These are phyloP conservation scores for Cairneyella variabilis DNA, from an alignment of 495 filamentous ascomycete genomes.

Conservation along the genomic window DNA sequence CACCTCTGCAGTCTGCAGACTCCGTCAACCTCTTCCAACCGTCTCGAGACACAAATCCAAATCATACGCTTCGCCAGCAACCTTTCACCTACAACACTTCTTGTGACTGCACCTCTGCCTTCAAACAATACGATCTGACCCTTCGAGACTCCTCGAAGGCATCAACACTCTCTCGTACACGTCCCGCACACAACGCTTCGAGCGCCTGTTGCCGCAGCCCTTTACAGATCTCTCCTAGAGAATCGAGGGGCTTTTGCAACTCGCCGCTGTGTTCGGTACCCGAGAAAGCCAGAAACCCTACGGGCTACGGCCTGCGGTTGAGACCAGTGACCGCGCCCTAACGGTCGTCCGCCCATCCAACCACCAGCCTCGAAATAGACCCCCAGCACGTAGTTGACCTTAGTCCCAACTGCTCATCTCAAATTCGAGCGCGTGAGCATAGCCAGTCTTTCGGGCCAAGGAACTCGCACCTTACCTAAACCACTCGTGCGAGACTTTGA, in stretches of 20 bases:
- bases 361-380: conserved; percentile 12
- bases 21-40: not conserved
- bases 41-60: too few species aligned
- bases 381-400: conserved; percentile 10
- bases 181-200: too few species aligned
- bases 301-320: too few species aligned
- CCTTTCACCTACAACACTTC: not conserved
- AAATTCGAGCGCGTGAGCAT: conserved; percentile 27
- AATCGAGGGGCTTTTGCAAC: too few species aligned
- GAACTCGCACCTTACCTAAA: conserved; percentile 21
- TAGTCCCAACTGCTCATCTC: conserved; percentile 26
- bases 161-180: too few species aligned
- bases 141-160: too few species aligned
- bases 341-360: conserved; percentile 14
- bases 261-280: too few species aligned
- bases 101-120: not conserved
- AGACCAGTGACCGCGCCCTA: conserved; percentile 11
- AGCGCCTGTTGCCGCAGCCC: too few species aligned
- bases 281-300: too few species aligned
- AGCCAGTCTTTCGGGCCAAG: conserved; percentile 28
- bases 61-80: too few species aligned
- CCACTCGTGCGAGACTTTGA: conserved; percentile 3
- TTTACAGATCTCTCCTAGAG: too few species aligned
- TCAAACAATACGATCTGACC: too few species aligned
- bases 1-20: not conserved